These are phyloP conservation scores for Cladosporium sp. DNA, from an alignment of 2,329 filamentous ascomycete genomes.

Conservation along the genomic window DNA sequence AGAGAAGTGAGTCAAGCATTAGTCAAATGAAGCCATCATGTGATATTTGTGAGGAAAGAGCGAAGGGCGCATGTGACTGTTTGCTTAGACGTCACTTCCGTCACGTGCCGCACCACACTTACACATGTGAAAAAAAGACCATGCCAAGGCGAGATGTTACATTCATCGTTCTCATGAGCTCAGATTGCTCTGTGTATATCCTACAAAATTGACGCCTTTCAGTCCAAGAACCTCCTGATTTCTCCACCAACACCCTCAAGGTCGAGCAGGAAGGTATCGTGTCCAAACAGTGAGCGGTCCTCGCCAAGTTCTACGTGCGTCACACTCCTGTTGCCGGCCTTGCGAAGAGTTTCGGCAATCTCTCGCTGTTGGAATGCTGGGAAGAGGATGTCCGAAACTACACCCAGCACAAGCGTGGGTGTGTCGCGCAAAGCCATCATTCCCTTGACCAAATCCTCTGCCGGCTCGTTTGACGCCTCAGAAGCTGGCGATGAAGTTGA, in stretches of 20 bases:
- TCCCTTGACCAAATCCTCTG: conserved; percentile 74
- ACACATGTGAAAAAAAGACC: no score
- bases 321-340: conserved; percentile 74
- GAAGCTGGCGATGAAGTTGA: conserved; percentile 23
- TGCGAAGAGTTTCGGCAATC: conserved; percentile 76
- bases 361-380: conserved; percentile 97
- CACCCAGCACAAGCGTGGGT: conserved; percentile 83
- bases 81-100: no score
- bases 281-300: conserved; percentile 90
- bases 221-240: conserved; percentile 73
- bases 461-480: conserved; percentile 52
- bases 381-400: conserved; percentile 93
- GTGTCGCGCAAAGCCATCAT: conserved; percentile 68
- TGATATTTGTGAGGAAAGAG: neutral
- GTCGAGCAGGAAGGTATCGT: conserved; percentile 93
- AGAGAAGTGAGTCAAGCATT: no score
- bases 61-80: neutral
- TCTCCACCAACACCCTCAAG: conserved; percentile 86
- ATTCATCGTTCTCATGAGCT: neutral
- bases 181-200: neutral
- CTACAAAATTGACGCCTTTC: neutral
- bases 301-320: conserved; percentile 88
- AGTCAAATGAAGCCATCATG: no score
- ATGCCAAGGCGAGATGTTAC: neutral
- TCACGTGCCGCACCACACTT: no score